These are phyloP conservation scores for Xylaria multiplex DNA, from an alignment of 2,329 filamentous ascomycete genomes.

Conservation along the genomic window DNA sequence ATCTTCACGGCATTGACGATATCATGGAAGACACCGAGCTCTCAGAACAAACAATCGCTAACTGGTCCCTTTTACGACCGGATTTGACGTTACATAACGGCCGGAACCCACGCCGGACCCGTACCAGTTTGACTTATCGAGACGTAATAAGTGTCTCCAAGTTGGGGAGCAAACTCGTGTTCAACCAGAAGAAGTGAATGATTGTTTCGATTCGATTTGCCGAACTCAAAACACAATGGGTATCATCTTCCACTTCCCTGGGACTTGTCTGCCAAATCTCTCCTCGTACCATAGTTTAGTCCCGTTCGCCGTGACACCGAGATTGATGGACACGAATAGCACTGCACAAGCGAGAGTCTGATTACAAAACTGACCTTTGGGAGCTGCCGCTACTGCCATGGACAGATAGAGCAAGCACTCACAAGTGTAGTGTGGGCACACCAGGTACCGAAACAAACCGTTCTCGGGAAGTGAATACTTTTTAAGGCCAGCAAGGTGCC, in stretches of 20 bases:
- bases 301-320: slow-evolving; percentile 81
- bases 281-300: slow-evolving; percentile 82
- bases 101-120: slow-evolving; percentile 65
- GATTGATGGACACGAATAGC: slow-evolving; percentile 79
- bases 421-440: slow-evolving; percentile 92
- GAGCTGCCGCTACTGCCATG: slow-evolving; percentile 79
- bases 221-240: slow-evolving; percentile 68
- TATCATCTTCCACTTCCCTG: slow-evolving; percentile 78
- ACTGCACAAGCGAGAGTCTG: slow-evolving; percentile 75
- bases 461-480: slow-evolving; percentile 85
- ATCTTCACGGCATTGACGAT: slow-evolving; percentile 79
- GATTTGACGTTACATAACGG: slow-evolving; percentile 60
- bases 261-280: slow-evolving; percentile 77
- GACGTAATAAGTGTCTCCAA: slow-evolving; percentile 87
- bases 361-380: slow-evolving; percentile 72
- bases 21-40: slow-evolving; percentile 74
- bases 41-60: slow-evolving; percentile 69
- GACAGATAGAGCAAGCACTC: slow-evolving; percentile 86
- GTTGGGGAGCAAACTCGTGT: slow-evolving; percentile 72
- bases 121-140: slow-evolving; percentile 81
- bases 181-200: slow-evolving; percentile 52
- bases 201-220: slow-evolving; percentile 31
- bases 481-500: slow-evolving; percentile 73
- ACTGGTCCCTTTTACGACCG: slow-evolving; percentile 74
- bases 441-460: slow-evolving; percentile 74